These are phyloP conservation scores for Fusarium pilosicola DNA, from an alignment of 2,329 filamentous ascomycete genomes.

Conservation along the genomic window DNA sequence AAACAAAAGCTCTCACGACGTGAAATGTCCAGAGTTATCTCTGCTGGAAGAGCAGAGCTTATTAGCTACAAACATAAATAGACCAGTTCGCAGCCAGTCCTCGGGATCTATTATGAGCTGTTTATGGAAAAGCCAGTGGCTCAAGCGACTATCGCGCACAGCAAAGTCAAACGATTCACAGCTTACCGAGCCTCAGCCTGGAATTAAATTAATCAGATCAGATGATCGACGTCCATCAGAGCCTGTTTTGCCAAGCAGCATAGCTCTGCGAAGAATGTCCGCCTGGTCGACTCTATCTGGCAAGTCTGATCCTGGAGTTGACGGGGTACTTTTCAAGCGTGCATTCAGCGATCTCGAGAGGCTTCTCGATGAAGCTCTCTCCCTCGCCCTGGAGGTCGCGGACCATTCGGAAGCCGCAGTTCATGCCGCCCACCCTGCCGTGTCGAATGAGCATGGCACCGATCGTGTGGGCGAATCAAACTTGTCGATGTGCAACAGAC, in stretches of 20 bases:
- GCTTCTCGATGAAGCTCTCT: conserved; percentile 58
- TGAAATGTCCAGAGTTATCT: conserved; percentile 8
- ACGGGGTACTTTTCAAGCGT: conserved; percentile 47
- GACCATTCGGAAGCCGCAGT: conserved; percentile 44
- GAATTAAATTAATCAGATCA: conserved; percentile 11
- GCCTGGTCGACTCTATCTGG: conserved; percentile 31
- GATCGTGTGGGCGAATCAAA: conserved; percentile 3
- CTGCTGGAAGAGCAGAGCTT: neutral
- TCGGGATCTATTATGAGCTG: conserved; percentile 47
- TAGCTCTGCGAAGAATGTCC: conserved; percentile 30
- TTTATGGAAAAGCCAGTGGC: conserved; percentile 48
- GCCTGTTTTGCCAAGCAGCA: conserved; percentile 25
- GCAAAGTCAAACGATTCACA: conserved; percentile 41
- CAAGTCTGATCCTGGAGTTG: conserved; percentile 38
- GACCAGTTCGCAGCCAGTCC: conserved; percentile 39
- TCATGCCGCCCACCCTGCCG: conserved; percentile 17
- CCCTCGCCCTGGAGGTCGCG: conserved; percentile 54
- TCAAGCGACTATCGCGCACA: conserved; percentile 46
- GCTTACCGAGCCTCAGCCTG: conserved; percentile 43
- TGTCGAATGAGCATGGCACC: conserved; percentile 10
- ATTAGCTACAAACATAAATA: neutral
- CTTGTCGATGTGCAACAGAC: neutral
- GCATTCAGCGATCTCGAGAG: conserved; percentile 57
- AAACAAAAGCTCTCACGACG: neutral
- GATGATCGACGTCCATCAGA: conserved; percentile 39